Evolutionary conservation across 2,329 filamentous ascomycete species (phyloP).

Genomic region (Pseudohalonectria lignicola): DNA sequence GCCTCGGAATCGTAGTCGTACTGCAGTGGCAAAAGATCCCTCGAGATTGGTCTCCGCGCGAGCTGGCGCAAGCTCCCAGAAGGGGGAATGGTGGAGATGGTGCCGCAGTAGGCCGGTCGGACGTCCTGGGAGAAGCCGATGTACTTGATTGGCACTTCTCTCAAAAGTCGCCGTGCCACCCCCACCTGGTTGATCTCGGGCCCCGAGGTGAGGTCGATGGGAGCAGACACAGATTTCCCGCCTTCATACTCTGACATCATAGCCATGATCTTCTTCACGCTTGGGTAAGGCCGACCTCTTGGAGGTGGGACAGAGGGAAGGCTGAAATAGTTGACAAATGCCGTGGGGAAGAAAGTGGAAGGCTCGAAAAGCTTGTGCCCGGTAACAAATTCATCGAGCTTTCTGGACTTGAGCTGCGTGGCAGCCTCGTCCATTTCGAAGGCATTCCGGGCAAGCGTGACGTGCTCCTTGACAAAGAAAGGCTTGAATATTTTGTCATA

Average conservation of each 20-base stretch:
- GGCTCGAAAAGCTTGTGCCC: slow-evolving; percentile 31
- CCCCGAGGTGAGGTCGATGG: slow-evolving; percentile 13
- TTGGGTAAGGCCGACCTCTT: slow-evolving; percentile 36
- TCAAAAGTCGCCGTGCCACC: slow-evolving; percentile 26
- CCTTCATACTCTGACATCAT: slow-evolving; percentile 14
- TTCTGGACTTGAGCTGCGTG: slow-evolving; percentile 34
- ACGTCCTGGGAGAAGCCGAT: slow-evolving; percentile 54
- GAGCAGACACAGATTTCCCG: slow-evolving; percentile 16
- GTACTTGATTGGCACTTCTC: slow-evolving; percentile 50
- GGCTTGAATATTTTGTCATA: slow-evolving; percentile 67
- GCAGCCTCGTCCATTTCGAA: slow-evolving; percentile 49
- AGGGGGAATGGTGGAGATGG: slow-evolving; percentile 49
- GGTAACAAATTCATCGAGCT: slow-evolving; percentile 40
- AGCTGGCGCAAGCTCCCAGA: slow-evolving; percentile 37
- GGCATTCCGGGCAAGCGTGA: slow-evolving; percentile 52
- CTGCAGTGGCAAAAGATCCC: slow-evolving; percentile 48
- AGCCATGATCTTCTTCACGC: slow-evolving; percentile 52
- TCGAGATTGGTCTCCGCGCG: slow-evolving; percentile 40
- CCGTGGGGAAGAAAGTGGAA: slow-evolving; percentile 21
- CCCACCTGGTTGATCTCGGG: background rate
- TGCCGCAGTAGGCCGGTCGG: slow-evolving; percentile 61
- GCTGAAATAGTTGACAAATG: slow-evolving; percentile 33
- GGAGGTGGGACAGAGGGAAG: slow-evolving; percentile 23
- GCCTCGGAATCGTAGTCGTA: slow-evolving; percentile 83
- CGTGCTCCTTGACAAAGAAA: slow-evolving; percentile 68